Base-by-base conservation (phyloP, 352 stramenopile genomes). In the Peronosclerospora sorghi region DNA sequence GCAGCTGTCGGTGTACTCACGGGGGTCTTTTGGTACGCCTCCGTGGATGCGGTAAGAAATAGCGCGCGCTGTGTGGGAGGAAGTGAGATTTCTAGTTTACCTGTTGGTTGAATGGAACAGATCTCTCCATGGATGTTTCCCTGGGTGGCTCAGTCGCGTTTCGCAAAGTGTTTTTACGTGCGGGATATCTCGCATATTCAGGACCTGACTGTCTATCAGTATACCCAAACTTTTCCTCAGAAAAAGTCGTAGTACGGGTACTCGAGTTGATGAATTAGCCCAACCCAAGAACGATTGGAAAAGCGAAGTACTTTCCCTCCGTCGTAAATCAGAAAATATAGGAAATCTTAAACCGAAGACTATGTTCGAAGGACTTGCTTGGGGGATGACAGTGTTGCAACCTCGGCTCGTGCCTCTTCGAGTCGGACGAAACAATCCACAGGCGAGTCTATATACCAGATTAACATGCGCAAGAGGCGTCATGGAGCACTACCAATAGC, bases 181-280 rank as follows among this genome's bases (percentile, higher is more conserved):
- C 77, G 77, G 6, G 80, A 92, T 39, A 71, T 79, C 47, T 85
- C 80, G 8, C 56, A 73, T 51, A 86, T 92, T 28, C 62, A 71
- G 8, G 77, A 92, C 48, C 50, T 92, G 52, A 83, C 82, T 34
- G 59, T 88, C n/a, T 79, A 71, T 54, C 75, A 90, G 41, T 56
- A 87, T 18, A 15, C 20, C 10, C 53, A 62, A 21, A 17, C 35
- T 50, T 45, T 32, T 46, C 32, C 40, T 51, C 45, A 48, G 13
- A 62, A 48, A 32, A 67, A 67, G 45, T 54, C 37, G 19, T 40
- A 67, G 53, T 63, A 63, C n/a, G n/a, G n/a, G n/a, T n/a, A n/a
- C n/a, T n/a, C n/a, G n/a, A n/a, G n/a, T n/a, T n/a, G n/a, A n/a
- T n/a, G n/a, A n/a, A n/a, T n/a, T n/a, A n/a, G n/a, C n/a, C n/a